Conservation (phyloP, 495 filamentous ascomycete species). For the Gamarada debralockiae region DNA sequence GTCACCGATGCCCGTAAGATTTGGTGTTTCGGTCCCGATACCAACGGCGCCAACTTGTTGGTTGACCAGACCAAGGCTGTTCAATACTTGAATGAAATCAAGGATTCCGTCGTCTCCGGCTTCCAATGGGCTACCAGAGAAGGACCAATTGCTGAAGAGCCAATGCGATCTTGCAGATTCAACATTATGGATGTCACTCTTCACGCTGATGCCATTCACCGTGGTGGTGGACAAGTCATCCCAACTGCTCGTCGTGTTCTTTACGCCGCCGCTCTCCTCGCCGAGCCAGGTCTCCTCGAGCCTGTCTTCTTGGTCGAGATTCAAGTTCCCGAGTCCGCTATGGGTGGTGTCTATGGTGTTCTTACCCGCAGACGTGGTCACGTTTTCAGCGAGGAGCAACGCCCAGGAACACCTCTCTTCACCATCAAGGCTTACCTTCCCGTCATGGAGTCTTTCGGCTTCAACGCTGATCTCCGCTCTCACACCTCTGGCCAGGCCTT, state of each 20-base stretch:
- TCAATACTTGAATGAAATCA: constrained; percentile 99
- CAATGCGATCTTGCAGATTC: constrained; percentile 94
- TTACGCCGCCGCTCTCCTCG: constrained; percentile 87
- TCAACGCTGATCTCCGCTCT: constrained; percentile 93
- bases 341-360: constrained; percentile 99
- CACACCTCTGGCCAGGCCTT: constrained; percentile 96
- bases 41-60: constrained; percentile 94
- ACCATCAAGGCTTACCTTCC: constrained; percentile 99
- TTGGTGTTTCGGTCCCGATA: constrained; percentile 99
- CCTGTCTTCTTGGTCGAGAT: constrained; percentile 99
- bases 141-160: constrained; percentile 96
- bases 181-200: constrained; percentile 99
- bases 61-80: constrained; percentile 99
- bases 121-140: constrained; percentile 99
- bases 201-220: constrained; percentile 98
- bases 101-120: constrained; percentile 98
- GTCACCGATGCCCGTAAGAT: constrained; percentile 99
- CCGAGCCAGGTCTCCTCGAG: constrained; percentile 86
- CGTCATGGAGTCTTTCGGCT: constrained; percentile 99
- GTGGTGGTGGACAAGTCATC: constrained; percentile 98
- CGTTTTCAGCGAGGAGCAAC: constrained; percentile 98
- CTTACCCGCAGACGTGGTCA: constrained; percentile 97
- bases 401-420: constrained; percentile 97
- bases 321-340: constrained; percentile 95
- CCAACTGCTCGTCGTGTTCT: constrained; percentile 97